Evolutionary conservation across 2,329 filamentous ascomycete species (phyloP).

Genomic region (Trichothecium sympodiale): DNA sequence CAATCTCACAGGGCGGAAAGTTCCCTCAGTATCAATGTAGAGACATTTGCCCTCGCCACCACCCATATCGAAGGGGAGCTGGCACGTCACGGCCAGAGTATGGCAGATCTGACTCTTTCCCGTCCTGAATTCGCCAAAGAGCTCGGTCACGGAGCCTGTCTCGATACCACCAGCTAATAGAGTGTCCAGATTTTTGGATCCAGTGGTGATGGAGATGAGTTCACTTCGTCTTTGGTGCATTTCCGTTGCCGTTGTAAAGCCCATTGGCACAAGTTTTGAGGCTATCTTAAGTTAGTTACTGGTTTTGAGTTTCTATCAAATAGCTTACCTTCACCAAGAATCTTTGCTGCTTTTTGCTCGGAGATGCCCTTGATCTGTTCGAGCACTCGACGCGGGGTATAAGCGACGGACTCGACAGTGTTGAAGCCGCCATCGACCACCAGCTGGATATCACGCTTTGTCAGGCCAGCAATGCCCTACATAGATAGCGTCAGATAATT

Average conservation of each 20-base stretch:
- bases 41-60: constrained; percentile 96
- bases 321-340: constrained; percentile 69
- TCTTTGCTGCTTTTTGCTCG: constrained; percentile 88
- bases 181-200: constrained; percentile 94
- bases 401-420: constrained; percentile 91
- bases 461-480: constrained; percentile 80
- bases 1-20: constrained; percentile 84
- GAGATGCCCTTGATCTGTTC: constrained; percentile 98
- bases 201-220: constrained; percentile 94
- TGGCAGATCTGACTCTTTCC: constrained; percentile 99
- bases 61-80: constrained; percentile 97
- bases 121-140: constrained; percentile 95
- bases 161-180: constrained; percentile 89
- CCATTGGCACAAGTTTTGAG: constrained; percentile 94
- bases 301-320: background rate
- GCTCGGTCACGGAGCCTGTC: constrained; percentile 94
- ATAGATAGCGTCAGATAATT: background rate
- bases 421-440: constrained; percentile 87
- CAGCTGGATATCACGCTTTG: constrained; percentile 90
- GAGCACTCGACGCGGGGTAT: constrained; percentile 70
- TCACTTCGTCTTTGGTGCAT: constrained; percentile 97
- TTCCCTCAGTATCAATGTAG: constrained; percentile 97
- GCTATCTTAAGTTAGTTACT: constrained; percentile 36
- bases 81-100: constrained; percentile 95
- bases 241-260: constrained; percentile 96